Base-by-base conservation (phyloP, 1,139 yeast genomes). In the Sporopachydermia cereana region DNA sequence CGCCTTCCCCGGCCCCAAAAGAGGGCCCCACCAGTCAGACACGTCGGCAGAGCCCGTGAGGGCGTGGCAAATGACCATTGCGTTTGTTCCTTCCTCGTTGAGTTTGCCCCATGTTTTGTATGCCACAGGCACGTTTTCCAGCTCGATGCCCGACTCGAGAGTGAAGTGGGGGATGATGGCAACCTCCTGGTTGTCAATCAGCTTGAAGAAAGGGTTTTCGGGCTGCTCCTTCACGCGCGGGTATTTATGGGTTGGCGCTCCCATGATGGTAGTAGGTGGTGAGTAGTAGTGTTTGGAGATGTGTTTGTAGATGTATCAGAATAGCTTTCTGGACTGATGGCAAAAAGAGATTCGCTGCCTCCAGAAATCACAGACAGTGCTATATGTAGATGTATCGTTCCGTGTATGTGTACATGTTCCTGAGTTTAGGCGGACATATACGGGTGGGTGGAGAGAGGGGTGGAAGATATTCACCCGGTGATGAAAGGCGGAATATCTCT, bases 21-120 rank as follows among this genome's bases (percentile, higher is more conserved):
- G 65, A 0, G 98, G 97, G 0, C 97, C 97, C 98, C 98, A 85
- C 98, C 98, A 91, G 58, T 91, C 98, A 43, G 83, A 76, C 18
- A 89, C 96, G 59, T 91, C 98, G 0, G 96, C 76, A 0, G 96
- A 85, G 0, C 98, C 98, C 0, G 97, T 88, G 49, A 91, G 69
- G 0, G 98, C 98, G 66, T 91, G 98, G 55, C 96, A 85, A 18
- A 91, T 84, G 27, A 91, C 78, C 66, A 91, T 67, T 48, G 80
- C 89, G 58, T 91, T 91, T 54, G 80, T 79, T 5, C 72, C 76
- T 3, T 63, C 66, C 7, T 67, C 73, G 57, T 85, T 85, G 44
- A 89, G 68, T 48, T 72, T 69, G 2, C 97, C 98, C 96, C 97
- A 91, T 0, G 95, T 83, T 62, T 91, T 91, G 66, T 84, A 91